Evolutionary conservation across 2,329 filamentous ascomycete genomes (phyloP), one percentile per base, ranked within the genome.

Genomic region (Sarocladiaceae sp.): DNA sequence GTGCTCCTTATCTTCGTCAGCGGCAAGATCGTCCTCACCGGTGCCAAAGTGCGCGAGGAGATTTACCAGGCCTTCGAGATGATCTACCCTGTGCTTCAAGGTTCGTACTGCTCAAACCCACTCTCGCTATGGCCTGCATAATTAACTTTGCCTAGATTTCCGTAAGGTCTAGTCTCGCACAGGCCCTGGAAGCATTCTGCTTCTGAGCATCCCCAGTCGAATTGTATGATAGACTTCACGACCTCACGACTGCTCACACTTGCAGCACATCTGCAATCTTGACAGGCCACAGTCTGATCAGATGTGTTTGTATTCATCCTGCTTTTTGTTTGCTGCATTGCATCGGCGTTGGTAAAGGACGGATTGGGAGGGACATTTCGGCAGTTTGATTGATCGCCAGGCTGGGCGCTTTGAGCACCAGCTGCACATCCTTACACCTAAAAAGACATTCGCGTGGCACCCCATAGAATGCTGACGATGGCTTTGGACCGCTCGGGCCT

Each of bases 1-100:
- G 91, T 97, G 44, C 82, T 97, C 20, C 74, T 97, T 61, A 96
- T 98, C 67, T 97, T 97, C 72, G 91, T 97, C 59, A 93, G 85
- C 59, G 93, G 91, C 61, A 97, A 97, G 78, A 97, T 97, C 50
- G 93, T 97, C 59, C 78, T 97, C 62, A 97, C 93, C 33, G 93
- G 93, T 60, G 93, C 93, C 54, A 97, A 98, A 65, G 90, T 97
- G 53, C 85, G 93, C 56, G 93, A 98, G 68, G 93, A 97, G 72
- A 97, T 98, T 55, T 95, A 95, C 61, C 87, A 93, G 66, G 89
- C 89, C 37, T 95, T 95, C 61, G 89, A 95, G 72, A 85, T 94
- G 82, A 95, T 96, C 71, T 95, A 95, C 64, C 90, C 90, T 63
- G 90, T 95, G 71, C 74, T 95, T 61, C 87, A 89, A 74, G 86